Conservation (phyloP, 805 yeast species). For the Kregervanrija pseudodelftensis region DNA sequence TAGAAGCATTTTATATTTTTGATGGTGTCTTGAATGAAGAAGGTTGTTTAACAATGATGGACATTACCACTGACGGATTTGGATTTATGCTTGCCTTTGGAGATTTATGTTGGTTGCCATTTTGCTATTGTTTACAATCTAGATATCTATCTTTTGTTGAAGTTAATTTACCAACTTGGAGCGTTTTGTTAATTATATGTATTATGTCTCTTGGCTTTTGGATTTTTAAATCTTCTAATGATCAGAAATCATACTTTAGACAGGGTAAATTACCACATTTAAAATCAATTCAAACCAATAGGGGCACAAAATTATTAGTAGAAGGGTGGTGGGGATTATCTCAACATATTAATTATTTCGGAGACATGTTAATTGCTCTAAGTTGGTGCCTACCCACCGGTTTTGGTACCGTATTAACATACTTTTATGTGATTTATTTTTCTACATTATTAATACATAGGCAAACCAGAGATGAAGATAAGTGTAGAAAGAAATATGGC, state of each 20-base stretch:
- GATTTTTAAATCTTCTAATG: slow-evolving; percentile 79
- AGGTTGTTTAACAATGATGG: slow-evolving; percentile 91
- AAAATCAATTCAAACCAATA: slow-evolving; percentile 60
- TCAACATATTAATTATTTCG: slow-evolving; percentile 91
- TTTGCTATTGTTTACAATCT: slow-evolving; percentile 81
- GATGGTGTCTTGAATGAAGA: slow-evolving; percentile 92
- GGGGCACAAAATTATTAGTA: slow-evolving; percentile 72
- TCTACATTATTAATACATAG: slow-evolving; percentile 79
- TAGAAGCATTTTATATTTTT: slow-evolving; percentile 77
- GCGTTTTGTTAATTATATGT: slow-evolving; percentile 33
- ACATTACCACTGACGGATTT: slow-evolving; percentile 91
- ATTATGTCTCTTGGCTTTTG: slow-evolving; percentile 56
- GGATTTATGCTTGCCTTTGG: slow-evolving; percentile 97
- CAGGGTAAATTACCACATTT: slow-evolving; percentile 66
- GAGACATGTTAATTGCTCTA: slow-evolving; percentile 89
- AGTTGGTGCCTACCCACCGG: slow-evolving; percentile 94
- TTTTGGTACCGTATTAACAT: slow-evolving; percentile 70
- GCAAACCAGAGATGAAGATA: slow-evolving; percentile 85
- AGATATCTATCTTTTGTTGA: slow-evolving; percentile 68
- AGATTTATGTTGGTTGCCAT: slow-evolving; percentile 88
- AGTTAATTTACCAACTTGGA: slow-evolving; percentile 41
- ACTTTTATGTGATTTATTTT: slow-evolving; percentile 81
- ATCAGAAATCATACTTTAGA: slow-evolving; percentile 78
- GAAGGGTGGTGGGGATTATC: slow-evolving; percentile 97
- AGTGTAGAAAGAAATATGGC: slow-evolving; percentile 83